A percentile compares a stretch with the other conserved stretches of the same genome.
Evolutionary conservation across 192 early-diverging fungal species (phyloP).

Genomic region (Entophlyctis luteolus): DNA sequence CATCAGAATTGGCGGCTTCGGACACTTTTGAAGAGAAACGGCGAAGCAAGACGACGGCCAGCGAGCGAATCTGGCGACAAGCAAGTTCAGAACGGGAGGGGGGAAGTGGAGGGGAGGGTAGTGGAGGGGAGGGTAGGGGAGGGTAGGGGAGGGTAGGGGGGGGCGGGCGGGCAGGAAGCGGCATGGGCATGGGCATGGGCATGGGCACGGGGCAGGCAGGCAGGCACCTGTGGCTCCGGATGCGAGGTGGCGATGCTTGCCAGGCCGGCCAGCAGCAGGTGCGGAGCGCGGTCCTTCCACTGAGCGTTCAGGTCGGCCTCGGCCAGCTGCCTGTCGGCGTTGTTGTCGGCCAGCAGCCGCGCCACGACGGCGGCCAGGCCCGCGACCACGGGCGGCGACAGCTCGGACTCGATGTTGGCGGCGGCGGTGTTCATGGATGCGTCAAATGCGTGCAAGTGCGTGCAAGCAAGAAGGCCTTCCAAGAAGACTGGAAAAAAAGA

Average conservation of each 20-base stretch:
- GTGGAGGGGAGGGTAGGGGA: too few species aligned
- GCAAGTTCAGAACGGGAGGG: too few species aligned
- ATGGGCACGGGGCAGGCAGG: too few species aligned
- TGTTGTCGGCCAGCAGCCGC: slow-evolving; percentile 53
- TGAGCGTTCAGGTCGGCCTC: slow-evolving; percentile 59
- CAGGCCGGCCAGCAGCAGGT: slow-evolving; percentile 56
- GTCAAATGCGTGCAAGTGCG: too few species aligned
- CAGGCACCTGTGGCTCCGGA: slow-evolving; percentile 40
- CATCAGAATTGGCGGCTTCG: slow-evolving; percentile 44
- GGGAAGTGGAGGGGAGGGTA: too few species aligned
- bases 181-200: too few species aligned
- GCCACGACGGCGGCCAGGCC: slow-evolving; percentile 38
- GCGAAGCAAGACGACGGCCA: slow-evolving; percentile 67
- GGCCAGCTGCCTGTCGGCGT: slow-evolving; percentile 56
- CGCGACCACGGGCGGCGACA: background rate
- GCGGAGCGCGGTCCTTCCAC: slow-evolving; percentile 62
- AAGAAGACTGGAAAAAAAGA: too few species aligned
- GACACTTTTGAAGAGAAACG: slow-evolving; percentile 47
- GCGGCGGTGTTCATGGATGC: background rate
- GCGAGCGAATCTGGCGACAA: slow-evolving; percentile 60
- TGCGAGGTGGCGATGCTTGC: slow-evolving; percentile 51
- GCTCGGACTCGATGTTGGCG: background rate
- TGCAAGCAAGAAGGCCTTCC: too few species aligned
- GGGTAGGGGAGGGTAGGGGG: too few species aligned
- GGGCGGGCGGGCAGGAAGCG: too few species aligned